Evolutionary conservation across 2,329 filamentous ascomycete species (phyloP).

Genomic region (Botrytis galanthina): DNA sequence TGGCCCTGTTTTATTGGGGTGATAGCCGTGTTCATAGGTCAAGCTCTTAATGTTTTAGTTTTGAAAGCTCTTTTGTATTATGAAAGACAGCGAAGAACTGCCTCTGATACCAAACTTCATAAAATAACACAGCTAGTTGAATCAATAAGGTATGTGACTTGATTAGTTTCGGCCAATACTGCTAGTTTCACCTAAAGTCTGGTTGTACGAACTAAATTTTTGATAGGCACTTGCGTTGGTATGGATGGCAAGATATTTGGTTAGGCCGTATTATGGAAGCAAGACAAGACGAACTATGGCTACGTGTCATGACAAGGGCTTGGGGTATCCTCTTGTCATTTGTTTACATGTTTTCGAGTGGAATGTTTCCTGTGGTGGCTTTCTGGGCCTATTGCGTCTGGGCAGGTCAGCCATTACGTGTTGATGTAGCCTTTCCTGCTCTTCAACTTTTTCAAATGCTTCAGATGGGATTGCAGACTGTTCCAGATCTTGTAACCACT

Average conservation of each 20-base stretch:
- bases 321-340: slow-evolving; percentile 63
- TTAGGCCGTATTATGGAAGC: slow-evolving; percentile 65
- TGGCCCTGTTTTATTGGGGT: slow-evolving; percentile 76
- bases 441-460: slow-evolving; percentile 77
- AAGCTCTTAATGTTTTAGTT: slow-evolving; percentile 66
- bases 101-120: slow-evolving; percentile 76
- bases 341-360: slow-evolving; percentile 68
- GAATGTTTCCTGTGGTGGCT: slow-evolving; percentile 74
- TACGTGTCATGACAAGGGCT: slow-evolving; percentile 62
- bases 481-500: slow-evolving; percentile 73
- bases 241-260: slow-evolving; percentile 79
- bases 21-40: slow-evolving; percentile 64
- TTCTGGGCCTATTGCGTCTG: slow-evolving; percentile 79
- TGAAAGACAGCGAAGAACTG: slow-evolving; percentile 67
- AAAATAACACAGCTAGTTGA: slow-evolving; percentile 84
- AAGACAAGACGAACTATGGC: slow-evolving; percentile 63
- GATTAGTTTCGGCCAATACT: not conserved
- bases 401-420: slow-evolving; percentile 63
- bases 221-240: slow-evolving; percentile 34
- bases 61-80: slow-evolving; percentile 65
- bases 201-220: not conserved
- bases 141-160: slow-evolving; percentile 29
- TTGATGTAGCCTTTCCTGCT: slow-evolving; percentile 85
- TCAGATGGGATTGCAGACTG: slow-evolving; percentile 68
- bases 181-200: not conserved